Conservation (phyloP, 495 filamentous ascomycete genomes). For the Neurospora sp. region DNA sequence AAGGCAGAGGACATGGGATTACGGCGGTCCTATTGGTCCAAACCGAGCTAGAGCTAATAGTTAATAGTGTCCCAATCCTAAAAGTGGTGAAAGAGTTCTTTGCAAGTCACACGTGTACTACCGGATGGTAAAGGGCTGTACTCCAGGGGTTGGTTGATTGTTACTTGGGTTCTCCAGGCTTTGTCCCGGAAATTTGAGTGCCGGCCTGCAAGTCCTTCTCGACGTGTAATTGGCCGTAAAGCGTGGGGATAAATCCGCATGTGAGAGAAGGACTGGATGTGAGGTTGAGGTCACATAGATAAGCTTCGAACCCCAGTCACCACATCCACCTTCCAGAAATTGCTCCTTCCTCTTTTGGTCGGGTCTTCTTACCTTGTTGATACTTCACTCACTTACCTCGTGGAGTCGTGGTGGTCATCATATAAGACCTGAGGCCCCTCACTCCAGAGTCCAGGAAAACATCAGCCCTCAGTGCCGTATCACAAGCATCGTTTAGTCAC, state of each 20-base stretch:
- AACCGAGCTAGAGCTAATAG: not conserved
- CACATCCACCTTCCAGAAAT: not conserved
- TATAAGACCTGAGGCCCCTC: not conserved
- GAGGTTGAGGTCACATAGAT: not conserved
- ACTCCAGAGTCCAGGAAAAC: not conserved
- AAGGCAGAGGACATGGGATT: not conserved
- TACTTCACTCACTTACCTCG: not conserved
- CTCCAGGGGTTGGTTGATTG: not conserved
- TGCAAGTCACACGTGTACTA: not conserved
- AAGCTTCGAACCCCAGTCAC: not conserved
- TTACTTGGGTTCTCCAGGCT: not conserved
- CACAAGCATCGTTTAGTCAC: not conserved
- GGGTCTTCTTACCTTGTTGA: not conserved
- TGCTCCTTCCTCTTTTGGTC: not conserved
- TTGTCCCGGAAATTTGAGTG: not conserved
- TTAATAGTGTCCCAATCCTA: not conserved
- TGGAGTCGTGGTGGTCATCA: not conserved
- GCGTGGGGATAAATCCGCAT: not conserved
- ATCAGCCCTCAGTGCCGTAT: not conserved
- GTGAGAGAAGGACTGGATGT: not conserved
- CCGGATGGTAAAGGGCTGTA: not conserved
- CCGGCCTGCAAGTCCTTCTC: not conserved
- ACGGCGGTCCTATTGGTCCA: not conserved
- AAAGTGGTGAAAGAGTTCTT: not conserved
- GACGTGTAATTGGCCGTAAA: not conserved